These are phyloP conservation scores for Pseudocercospora fijiensis DNA, from an alignment of 2,329 filamentous ascomycete species.

Conservation along the genomic window DNA sequence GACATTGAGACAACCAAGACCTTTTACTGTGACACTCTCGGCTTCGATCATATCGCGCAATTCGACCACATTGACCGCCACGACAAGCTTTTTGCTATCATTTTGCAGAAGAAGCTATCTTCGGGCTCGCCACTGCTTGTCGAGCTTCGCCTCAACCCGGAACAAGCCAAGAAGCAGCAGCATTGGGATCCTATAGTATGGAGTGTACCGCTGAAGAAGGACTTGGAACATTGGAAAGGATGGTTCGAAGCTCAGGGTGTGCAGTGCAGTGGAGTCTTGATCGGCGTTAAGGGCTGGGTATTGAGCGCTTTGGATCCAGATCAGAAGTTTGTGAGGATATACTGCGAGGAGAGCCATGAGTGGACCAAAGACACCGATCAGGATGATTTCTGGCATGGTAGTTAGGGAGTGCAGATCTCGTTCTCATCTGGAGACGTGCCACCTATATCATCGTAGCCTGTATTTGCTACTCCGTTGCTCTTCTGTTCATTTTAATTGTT, in stretches of 20 bases:
- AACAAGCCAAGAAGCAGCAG: not conserved
- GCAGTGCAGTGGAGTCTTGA: not conserved
- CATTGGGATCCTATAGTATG: constrained; percentile 2
- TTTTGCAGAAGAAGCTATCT: not conserved
- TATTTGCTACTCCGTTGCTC: too few relatives aligned
- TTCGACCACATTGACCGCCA: not conserved
- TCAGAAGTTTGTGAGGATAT: constrained; percentile 2
- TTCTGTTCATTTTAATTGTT: too few relatives aligned
- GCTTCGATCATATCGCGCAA: not conserved
- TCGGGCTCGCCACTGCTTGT: not conserved
- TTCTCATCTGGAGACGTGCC: too few relatives aligned
- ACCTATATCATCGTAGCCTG: too few relatives aligned
- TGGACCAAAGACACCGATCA: not conserved
- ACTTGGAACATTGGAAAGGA: not conserved
- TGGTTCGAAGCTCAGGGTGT: not conserved
- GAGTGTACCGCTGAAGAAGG: not conserved
- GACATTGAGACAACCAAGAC: not conserved
- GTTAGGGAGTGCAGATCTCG: not conserved
- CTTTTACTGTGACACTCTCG: not conserved
- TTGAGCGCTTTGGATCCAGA: not conserved
- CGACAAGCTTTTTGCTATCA: not conserved
- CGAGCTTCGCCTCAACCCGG: not conserved
- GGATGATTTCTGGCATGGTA: constrained; percentile 1
- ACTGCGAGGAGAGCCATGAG: constrained; percentile 1
- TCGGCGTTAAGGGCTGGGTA: not conserved